Evolutionary conservation across 371 early-diverging fungal species (phyloP), one percentile per base, ranked within the genome.

Genomic region (Mortierella sp.): DNA sequence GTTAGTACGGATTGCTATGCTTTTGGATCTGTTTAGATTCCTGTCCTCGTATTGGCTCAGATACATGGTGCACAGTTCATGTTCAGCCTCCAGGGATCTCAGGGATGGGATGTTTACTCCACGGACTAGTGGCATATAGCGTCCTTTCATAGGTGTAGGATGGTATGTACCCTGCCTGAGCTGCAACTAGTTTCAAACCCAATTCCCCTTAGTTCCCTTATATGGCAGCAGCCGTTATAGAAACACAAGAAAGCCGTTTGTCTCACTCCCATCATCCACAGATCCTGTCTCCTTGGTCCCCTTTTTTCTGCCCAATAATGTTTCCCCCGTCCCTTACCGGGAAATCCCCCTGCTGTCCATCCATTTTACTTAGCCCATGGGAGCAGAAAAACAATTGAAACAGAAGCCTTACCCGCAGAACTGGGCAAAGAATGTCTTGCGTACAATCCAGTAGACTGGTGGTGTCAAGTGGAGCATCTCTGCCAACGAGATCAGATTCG

Each of bases 381-480:
- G n/a, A n/a, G n/a, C n/a, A n/a, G n/a, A n/a, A n/a, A n/a, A n/a
- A 50, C 14, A 14, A 41, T 26, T 24, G 48, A 30, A n/a, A n/a
- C n/a, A n/a, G n/a, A n/a, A n/a, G n/a, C n/a, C 86, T 70, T 78
- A 80, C 80, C 95, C 97, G 75, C 96, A 96, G 79, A 97, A 97
- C 63, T 94, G 94, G 30, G 84, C 85, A 82, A 96, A 97, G 81
- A 96, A 94, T 15, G 96, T 95, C 42, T 85, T 83, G 79, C 89
- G 90, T 57, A 96, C 83, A n/a, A 93, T 72, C 72, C 85, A 88
- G 72, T 94, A 87, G 11, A 86, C 80, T 7, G 85, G 83, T 2
- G 80, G 64, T 23, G 86, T 75, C 32, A 94, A 50, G n/a, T 84
- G 81, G 39, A 91, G 46, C 56, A 72, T 83, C 66, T 92, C 88